Evolutionary conservation across 2,329 filamentous ascomycete species (phyloP), one percentile per base, ranked within the genome.

Genomic region (Aspergillus phoenicis): DNA sequence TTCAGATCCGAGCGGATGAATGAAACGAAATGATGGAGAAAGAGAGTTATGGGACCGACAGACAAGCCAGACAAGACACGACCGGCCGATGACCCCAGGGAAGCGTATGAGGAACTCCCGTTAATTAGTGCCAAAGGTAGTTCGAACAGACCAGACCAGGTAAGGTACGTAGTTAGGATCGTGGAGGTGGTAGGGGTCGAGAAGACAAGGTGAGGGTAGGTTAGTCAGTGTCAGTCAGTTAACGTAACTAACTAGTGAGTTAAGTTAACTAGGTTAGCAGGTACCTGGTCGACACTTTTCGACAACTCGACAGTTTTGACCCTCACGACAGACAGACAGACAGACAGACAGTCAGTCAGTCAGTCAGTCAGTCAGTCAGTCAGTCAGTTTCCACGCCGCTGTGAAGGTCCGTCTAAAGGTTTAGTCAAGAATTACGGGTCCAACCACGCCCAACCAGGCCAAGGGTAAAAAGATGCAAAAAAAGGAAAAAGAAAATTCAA

Each of bases 391-490:
- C 41, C 41, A 45, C 17, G 17, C 41, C 7, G 15, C 39, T 20
- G 39, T 43, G 20, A 24, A 28, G 45, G 45, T 48, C 45, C 22
- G 24, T 28, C 22, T 48, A 8, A 24, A 48, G 45, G 45, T 28
- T 36, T 24, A 48, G 45, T 48, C 45, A 24, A 48, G 6, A 10
- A 2, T 15, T 36, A 38, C 24, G 22, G 33, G 15, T 24, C 28
- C 38, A 49, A 48, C 47, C 54, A 57, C 53, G 30, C 45, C 43
- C 28, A 57, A 57, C 26, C 41, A 57, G 54, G 54, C 45, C 36
- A 57, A 58, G 43, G 30, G 39, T 43, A 53, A 58, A 13, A 26
- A 33, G 11, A 13, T 2, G 11, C 13, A 11, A 11, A 15, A 36
- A 36, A 36, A 13, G 13, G 11, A 36, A 36, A 36, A 36, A 5